Evolutionary conservation across 2,329 filamentous ascomycete genomes (phyloP).

Genomic region (Diplodia sapinea): DNA sequence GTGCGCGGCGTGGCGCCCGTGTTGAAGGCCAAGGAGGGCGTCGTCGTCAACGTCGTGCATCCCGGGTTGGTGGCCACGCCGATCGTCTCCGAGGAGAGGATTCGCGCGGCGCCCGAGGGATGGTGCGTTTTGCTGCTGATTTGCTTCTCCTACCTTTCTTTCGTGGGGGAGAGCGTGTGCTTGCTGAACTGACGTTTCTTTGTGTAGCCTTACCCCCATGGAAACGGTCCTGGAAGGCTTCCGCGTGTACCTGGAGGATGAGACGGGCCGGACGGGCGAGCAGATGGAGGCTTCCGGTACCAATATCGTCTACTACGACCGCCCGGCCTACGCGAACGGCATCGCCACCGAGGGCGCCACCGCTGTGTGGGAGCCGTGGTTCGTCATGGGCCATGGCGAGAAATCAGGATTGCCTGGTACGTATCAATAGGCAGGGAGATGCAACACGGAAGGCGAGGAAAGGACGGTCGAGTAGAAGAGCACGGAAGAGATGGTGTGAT

Average conservation of each 20-base stretch:
- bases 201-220: slow-evolving; percentile 42
- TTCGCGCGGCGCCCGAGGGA: not conserved
- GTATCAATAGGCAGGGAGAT: not conserved
- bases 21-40: slow-evolving; percentile 52
- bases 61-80: slow-evolving; percentile 55
- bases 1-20: slow-evolving; percentile 39
- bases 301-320: slow-evolving; percentile 47
- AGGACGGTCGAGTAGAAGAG: too few species aligned
- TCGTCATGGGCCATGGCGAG: slow-evolving; percentile 54
- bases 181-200: not conserved
- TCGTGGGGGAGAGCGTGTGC: too few species aligned
- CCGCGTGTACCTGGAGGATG: slow-evolving; percentile 54
- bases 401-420: slow-evolving; percentile 50
- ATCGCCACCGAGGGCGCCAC: slow-evolving; percentile 49
- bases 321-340: slow-evolving; percentile 51
- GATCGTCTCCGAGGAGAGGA: slow-evolving; percentile 38
- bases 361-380: slow-evolving; percentile 58
- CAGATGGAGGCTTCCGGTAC: slow-evolving; percentile 54
- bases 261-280: slow-evolving; percentile 49
- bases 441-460: too few species aligned
- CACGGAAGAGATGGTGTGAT: too few species aligned
- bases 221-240: slow-evolving; percentile 55
- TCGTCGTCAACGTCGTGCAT: slow-evolving; percentile 56
- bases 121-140: too few species aligned
- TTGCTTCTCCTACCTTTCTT: too few species aligned